Base-by-base conservation (phyloP, 257 asterid genomes). In the Paulownia fortunei region DNA sequence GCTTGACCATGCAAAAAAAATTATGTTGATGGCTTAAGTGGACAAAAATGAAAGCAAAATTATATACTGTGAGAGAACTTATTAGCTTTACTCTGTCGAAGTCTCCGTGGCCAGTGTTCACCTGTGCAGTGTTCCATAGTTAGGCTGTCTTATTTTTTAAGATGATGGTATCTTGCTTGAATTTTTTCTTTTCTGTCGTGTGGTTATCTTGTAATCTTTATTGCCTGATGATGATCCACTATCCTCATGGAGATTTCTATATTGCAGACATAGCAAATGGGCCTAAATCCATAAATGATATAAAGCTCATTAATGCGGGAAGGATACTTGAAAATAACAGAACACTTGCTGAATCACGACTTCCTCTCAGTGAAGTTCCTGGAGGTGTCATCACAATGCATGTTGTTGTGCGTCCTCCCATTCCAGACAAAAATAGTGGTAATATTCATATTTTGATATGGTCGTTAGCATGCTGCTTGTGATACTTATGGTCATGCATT, bases 301-400 rank as follows among this genome's bases (percentile, higher is more conserved):
- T 94, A 86, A 94, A 90, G 91, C 95, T 94, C 34, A 94, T 94
- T 39, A 88, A 88, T 46, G 96, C 95, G 0, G 98, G 98, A 82
- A 92, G 71, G 86, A 94, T 94, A 81, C 97, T 94, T 44, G 98
- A 94, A 85, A 92, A 94, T 69, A 92, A 86, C 81, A 80, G 80
- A 80, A 92, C 97, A 46, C 84, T 94, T 32, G 88, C 86, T 72
- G 98, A 94, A 79, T 94, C 97, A 13, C 88, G 94, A 46, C 84
- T 87, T 73, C 96, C 96, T 19, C 86, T 89, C 72, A 90, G 88
- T 84, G 98, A 92, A 86, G 92, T 92, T 81, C 92, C 98, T 16
- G 97, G 96, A 70, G 92, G 91, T 68, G 91, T 87, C 80, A 92
- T 94, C 77, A 94, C 98, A 60, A 94, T 93, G 98, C 98, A 82